phyloP scores from a whole-genome alignment of 2,329 filamentous ascomycete species.

The Ascomycota sp. region DNA sequence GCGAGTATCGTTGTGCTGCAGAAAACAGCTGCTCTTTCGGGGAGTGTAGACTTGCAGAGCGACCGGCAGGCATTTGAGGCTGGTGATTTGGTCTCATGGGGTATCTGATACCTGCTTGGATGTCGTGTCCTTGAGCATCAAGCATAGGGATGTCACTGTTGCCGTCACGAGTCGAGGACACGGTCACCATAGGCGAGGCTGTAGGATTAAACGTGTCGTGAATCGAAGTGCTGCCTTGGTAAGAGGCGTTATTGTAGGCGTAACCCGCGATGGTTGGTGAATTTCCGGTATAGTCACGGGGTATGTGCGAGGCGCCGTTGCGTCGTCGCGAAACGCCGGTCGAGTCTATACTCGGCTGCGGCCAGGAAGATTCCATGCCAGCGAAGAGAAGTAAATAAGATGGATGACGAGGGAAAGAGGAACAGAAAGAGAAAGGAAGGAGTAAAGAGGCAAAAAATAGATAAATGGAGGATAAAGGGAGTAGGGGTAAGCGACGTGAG shows the following conservation, averaged over 20 bases:
- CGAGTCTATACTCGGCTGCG: conserved; percentile 47
- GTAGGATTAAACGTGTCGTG: conserved; percentile 26
- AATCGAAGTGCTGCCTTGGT: conserved; percentile 25
- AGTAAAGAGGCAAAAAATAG: no score
- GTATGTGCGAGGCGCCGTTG: conserved; percentile 27
- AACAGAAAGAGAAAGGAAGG: no score
- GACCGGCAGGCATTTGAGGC: conserved; percentile 40
- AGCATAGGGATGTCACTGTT: conserved; percentile 73
- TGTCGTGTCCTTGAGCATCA: conserved; percentile 59
- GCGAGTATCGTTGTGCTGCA: conserved; percentile 81
- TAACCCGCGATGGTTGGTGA: conserved; percentile 7
- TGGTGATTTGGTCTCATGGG: conserved; percentile 60
- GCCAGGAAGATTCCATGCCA: conserved; percentile 39
- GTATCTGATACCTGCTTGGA: conserved; percentile 74
- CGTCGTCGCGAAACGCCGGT: conserved; percentile 43
- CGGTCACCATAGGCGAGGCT: conserved; percentile 30
- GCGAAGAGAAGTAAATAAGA: no score
- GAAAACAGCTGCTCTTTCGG: conserved; percentile 45
- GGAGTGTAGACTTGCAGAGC: conserved; percentile 46
- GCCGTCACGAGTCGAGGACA: conserved; percentile 42
- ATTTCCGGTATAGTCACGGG: conserved; percentile 24
- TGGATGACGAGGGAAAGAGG: no score
- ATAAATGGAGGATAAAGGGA: no score
- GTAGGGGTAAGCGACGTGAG: no score
- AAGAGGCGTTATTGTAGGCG: conserved; percentile 48